Evolutionary conservation across 768 basidiomycete genomes (phyloP), one percentile per base, ranked within the genome.

Genomic region (Guyanaporus albipodus): DNA sequence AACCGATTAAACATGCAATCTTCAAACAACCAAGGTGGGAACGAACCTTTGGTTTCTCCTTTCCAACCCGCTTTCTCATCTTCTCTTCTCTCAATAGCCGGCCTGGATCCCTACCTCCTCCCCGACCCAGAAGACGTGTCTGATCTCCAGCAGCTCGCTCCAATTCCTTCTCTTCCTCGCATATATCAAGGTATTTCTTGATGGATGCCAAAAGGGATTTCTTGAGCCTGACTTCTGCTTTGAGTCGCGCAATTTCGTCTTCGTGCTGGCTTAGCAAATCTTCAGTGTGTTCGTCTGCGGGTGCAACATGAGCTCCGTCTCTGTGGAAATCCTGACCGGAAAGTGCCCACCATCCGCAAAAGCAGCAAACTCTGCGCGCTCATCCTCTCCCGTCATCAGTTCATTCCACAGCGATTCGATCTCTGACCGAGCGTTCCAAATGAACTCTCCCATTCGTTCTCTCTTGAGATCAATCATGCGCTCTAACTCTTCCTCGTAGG

Each of bases 61-160:
- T 88, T 46, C 76, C 76, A 12, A 99, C 92, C 23, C 94, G 76
- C 66, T 97, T 98, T 44, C 95, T 77, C 85, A 95, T 91, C 76
- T 96, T 96, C 72, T 97, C 95, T 67, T 99, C 95, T 49, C 91
- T 78, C 42, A 97, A 69, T 28, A 99, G 67, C 17, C 91, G 73
- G 6, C 91, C 91, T 6, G 91, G 87, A 71, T 92, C 87, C 46
- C 91, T 75, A 4, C 83, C 50, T 2, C 66, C 71, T 22, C 89
- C 90, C 58, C 89, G 77, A 14, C 90, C 90, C 4, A 88, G 77
- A 8, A 95, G 71, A 31, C 92, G 79, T 14, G 78, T 80, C 58
- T 92, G 90, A 59, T 95, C 92, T 27, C 79, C 75, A 3, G 89
- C 87, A 4, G 85, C 78, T 2, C 80, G 82, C 33, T 84, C 87